Conservation (phyloP, 352 stramenopile genomes). For the Pythium sukuiense region DNA sequence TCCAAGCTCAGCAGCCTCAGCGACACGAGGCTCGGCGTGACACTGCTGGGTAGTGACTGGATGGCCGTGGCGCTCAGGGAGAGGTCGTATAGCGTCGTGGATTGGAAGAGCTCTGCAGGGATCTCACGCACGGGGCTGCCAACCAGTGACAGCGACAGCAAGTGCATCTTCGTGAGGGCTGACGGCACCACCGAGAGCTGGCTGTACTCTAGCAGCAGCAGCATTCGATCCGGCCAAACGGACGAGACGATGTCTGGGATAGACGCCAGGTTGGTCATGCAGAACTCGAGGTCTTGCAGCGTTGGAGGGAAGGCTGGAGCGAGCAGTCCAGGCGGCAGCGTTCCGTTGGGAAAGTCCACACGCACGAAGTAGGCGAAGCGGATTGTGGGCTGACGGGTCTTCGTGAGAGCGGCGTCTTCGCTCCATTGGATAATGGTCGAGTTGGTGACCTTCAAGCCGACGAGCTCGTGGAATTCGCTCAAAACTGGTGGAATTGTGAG, state of each 20-base stretch:
- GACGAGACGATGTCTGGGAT: constrained; percentile 13
- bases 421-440: constrained; percentile 36
- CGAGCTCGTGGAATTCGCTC: constrained; percentile 29
- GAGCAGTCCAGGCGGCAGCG: constrained; percentile 11
- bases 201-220: constrained; percentile 8
- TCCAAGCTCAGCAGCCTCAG: not conserved
- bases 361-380: constrained; percentile 7
- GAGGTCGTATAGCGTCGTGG: not conserved
- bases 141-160: constrained; percentile 6
- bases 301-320: constrained; percentile 11
- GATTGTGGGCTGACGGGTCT: constrained; percentile 29
- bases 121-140: not conserved
- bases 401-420: constrained; percentile 28
- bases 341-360: constrained; percentile 22
- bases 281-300: constrained; percentile 20
- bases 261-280: constrained; percentile 15
- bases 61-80: not conserved
- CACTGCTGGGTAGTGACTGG: not conserved
- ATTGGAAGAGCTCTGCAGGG: constrained; percentile 1
- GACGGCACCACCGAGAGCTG: not conserved
- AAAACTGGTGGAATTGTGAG: constrained; percentile 32
- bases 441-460: constrained; percentile 47
- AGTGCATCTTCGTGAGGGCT: not conserved
- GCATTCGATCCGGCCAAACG: constrained; percentile 6
- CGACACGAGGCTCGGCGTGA: not conserved